A percentile compares a stretch with the other conserved stretches of the same genome.
phyloP scores from a whole-genome alignment of 2,329 filamentous ascomycete species.

The Curvularia sp. region DNA sequence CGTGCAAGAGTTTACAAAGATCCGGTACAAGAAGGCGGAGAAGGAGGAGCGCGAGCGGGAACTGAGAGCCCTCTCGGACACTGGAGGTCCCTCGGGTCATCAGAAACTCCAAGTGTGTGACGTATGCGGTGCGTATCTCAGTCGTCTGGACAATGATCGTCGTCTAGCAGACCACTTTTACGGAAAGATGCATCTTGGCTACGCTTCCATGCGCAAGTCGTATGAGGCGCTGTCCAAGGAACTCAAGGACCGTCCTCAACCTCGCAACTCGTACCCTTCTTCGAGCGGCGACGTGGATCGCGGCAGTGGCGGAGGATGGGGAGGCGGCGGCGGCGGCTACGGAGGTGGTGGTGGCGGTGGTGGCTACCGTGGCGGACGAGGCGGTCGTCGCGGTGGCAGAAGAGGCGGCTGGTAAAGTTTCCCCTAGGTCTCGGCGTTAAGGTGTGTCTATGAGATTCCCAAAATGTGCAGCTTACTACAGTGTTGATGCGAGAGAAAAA shows the following conservation, averaged over 20 bases:
- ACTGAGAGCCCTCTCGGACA: slow-evolving; percentile 88
- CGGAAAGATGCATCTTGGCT: slow-evolving; percentile 98
- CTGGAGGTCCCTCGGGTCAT: slow-evolving; percentile 88
- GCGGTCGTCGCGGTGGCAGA: slow-evolving; percentile 31
- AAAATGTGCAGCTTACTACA: slow-evolving; percentile 44
- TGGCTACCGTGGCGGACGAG: slow-evolving; percentile 31
- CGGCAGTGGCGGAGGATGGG: slow-evolving; percentile 36
- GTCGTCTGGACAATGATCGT: slow-evolving; percentile 90
- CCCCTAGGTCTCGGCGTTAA: slow-evolving; percentile 38
- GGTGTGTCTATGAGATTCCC: slow-evolving; percentile 47
- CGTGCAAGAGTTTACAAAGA: slow-evolving; percentile 85
- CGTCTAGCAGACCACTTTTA: slow-evolving; percentile 97
- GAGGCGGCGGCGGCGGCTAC: slow-evolving; percentile 31
- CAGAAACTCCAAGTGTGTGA: slow-evolving; percentile 99
- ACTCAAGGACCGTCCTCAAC: slow-evolving; percentile 73
- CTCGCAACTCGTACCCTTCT: slow-evolving; percentile 51
- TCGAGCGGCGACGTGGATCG: slow-evolving; percentile 35
- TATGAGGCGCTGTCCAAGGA: slow-evolving; percentile 87
- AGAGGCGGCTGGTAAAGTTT: slow-evolving; percentile 41
- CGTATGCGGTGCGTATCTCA: slow-evolving; percentile 94
- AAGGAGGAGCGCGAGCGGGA: slow-evolving; percentile 87
- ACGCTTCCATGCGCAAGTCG: slow-evolving; percentile 97
- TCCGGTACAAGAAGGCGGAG: slow-evolving; percentile 78
- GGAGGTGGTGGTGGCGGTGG: slow-evolving; percentile 29
- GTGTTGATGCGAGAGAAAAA: slow-evolving; percentile 29